Base-by-base conservation (phyloP, 2,329 filamentous ascomycete species). In the Diplodia intermedia region DNA sequence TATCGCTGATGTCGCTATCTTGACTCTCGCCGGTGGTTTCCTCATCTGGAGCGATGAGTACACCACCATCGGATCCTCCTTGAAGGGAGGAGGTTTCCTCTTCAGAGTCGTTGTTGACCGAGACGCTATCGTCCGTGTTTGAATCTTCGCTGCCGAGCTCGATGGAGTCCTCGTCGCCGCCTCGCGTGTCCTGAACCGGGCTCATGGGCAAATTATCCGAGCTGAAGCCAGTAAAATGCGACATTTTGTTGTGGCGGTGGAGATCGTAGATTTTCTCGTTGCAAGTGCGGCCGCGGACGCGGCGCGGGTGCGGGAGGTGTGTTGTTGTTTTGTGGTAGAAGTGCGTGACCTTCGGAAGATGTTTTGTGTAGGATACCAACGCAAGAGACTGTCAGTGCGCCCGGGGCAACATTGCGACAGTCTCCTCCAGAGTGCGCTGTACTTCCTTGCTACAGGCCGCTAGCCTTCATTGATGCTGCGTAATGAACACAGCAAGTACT, bases 111-210 rank as follows among this genome's bases (percentile, higher is more conserved):
- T n/a, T 12, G 0, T 31, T 18, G 12, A 11, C 7, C 7, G 49
- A 50, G 8, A 12, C 8, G 23, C 8, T 26, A 26, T 18, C 33
- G 38, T 43, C 38, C 38, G 50, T 53, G 26, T 31, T 18, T 4
- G 52, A 60, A 29, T 60, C 55, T 26, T 60, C 55, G 20, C 36
- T 60, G 36, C 55, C 55, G 7, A 60, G 36, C 15, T 33, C 52
- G 52, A 55, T 33, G 8, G 50, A 53, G 50, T 29, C 50, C 14
- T 56, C 54, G 9, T 11, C 18, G n/a, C 6, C 18, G 11, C 26
- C 20, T 11, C 0, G 23, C 12, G 50, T 29, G 50, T 3, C 23
- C 43, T 3, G 8, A 18, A 8, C n/a, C 43, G 33, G 8, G 1
- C 9, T 1, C 3, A 36, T 11, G 1, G 43, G 43, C 43, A 20